These are phyloP conservation scores for Effrenium voratum DNA, from an alignment of 73 alveolate genomes.

Conservation along the genomic window DNA sequence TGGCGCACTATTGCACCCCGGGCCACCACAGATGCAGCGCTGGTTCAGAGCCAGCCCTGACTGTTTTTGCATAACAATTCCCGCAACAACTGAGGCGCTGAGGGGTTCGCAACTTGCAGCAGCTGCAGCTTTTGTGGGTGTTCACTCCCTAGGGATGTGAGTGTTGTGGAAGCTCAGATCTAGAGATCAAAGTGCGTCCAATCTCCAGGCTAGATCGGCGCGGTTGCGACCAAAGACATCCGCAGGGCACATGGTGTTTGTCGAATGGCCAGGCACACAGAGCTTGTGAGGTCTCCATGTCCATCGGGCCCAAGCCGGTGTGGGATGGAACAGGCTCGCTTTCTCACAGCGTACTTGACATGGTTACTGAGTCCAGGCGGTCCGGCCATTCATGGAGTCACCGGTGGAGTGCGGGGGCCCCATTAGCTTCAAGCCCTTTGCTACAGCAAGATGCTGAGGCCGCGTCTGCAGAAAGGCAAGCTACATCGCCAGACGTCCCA, in stretches of 20 bases:
- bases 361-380: not conserved
- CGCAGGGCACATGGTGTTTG: no score
- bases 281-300: constrained; percentile 11
- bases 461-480: constrained; percentile 75
- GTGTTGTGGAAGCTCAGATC: no score
- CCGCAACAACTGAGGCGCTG: no score
- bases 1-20: no score
- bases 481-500: constrained; percentile 35
- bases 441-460: not conserved
- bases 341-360: not conserved
- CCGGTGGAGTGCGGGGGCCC: constrained; percentile 32
- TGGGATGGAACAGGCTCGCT: constrained; percentile 55
- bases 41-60: not conserved
- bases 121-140: no score
- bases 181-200: no score
- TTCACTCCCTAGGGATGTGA: no score
- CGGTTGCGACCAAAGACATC: no score
- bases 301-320: constrained; percentile 82
- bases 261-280: not conserved
- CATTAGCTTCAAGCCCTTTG: not conserved
- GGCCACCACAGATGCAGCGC: not conserved
- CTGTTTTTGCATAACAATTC: no score
- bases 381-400: constrained; percentile 57
- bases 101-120: no score
- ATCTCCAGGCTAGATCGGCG: no score